Conservation (phyloP, 1,284 basidiomycete genomes). For the Fomitopsis schrenkii region DNA sequence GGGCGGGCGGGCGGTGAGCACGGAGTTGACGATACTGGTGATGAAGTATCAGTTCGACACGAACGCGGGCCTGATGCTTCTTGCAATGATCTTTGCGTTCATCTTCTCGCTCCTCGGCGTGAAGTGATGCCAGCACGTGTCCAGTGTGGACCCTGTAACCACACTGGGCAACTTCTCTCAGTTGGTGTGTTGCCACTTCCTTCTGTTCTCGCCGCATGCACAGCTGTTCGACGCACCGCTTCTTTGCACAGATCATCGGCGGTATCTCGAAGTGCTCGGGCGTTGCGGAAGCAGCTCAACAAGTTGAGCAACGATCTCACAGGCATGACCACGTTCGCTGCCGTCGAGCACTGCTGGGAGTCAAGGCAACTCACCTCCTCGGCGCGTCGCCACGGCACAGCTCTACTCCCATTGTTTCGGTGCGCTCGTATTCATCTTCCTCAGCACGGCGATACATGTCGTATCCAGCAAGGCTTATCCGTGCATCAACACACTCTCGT, state of each 20-base stretch:
- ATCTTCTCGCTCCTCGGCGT: slow-evolving; percentile 43
- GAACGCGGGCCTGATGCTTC: slow-evolving; percentile 53
- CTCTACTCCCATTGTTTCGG: slow-evolving; percentile 60
- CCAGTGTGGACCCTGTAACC: slow-evolving; percentile 51
- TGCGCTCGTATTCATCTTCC: slow-evolving; percentile 54
- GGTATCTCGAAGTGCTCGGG: slow-evolving; percentile 49
- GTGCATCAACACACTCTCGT: slow-evolving; percentile 43
- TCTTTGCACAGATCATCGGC: slow-evolving; percentile 49
- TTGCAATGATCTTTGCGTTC: slow-evolving; percentile 67
- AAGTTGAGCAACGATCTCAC: slow-evolving; percentile 43
- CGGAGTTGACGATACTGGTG: slow-evolving; percentile 50
- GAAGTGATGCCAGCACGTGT: slow-evolving; percentile 55
- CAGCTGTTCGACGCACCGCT: not conserved
- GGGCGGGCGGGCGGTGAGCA: slow-evolving; percentile 43
- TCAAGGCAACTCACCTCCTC: slow-evolving; percentile 71
- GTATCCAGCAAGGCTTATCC: slow-evolving; percentile 63
- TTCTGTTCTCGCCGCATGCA: not conserved
- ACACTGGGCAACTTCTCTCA: slow-evolving; percentile 46
- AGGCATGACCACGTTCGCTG: slow-evolving; percentile 55
- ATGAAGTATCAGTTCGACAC: slow-evolving; percentile 45
- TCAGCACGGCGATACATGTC: slow-evolving; percentile 54
- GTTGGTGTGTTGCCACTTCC: slow-evolving; percentile 10
- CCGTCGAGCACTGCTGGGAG: slow-evolving; percentile 57
- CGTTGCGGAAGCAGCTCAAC: slow-evolving; percentile 43
- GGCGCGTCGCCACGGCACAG: slow-evolving; percentile 64